Evolutionary conservation across 805 yeast species (phyloP), one percentile per base, ranked within the genome.

Genomic region (Kuraishia cidri): DNA sequence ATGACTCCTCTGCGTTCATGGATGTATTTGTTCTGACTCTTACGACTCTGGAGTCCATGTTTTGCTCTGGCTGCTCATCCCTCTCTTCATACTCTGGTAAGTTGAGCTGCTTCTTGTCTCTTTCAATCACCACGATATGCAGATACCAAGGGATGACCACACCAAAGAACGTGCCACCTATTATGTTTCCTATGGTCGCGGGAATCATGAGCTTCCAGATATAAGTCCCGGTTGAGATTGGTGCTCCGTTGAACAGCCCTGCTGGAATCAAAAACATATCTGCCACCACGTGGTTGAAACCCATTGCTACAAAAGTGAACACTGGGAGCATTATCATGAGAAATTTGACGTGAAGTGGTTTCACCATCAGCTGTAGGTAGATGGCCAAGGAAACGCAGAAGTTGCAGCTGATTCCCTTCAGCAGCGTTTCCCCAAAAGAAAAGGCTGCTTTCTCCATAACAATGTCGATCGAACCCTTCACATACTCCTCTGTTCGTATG

Each of bases 61-160:
- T 77, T 38, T 80, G 56, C 45, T 79, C 82, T 3, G 94, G 92
- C 43, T 80, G 90, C 52, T 83, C 92, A 54, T 83, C 94, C 43
- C 75, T 67, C 34, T 75, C 75, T 26, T 79, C 90, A 44, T 69
- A 81, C 26, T 62, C 57, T 2, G 94, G 94, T 38, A 83, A 62
- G 17, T 76, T 66, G 49, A 82, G 58, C 29, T 61, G 47, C 40
- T 64, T 65, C 52, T 75, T 72, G 56, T 83, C 94, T 37, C 71
- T 58, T 48, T 83, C 94, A 24, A 83, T 85, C 24, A 75, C 82
- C 14, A 71, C 66, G 31, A 84, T 46, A 48, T 84, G 94, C 38
- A 79, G 60, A 45, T 80, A 84, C 70, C 75, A 84, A 6, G 92
- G 86, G 8, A 81, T 54, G 0, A 70, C 61, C 3, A 76, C 44